Base-by-base conservation (phyloP, 164 flowering plant genomes). In the Aristolochia californica region DNA sequence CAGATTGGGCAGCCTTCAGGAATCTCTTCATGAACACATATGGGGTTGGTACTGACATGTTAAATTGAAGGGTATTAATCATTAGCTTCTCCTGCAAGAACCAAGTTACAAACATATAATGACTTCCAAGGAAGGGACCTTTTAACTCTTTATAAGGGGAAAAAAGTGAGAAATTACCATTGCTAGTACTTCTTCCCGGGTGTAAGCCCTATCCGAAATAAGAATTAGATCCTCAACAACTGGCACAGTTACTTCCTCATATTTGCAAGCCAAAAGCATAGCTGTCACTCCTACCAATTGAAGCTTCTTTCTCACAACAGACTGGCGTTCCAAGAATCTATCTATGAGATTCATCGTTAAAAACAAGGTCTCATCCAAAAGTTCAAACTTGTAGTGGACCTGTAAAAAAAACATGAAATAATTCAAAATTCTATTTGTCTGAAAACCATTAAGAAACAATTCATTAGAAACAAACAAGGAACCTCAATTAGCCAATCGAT, bases 401-500 rank as follows among this genome's bases (percentile, higher is more conserved):
- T 88, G 72, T 66, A 48, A 30, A 51, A 51, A n/a, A n/a, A n/a
- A 50, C 23, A 9, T 14, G 26, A 22, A 50, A n/a, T 4, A 22
- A 3, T n/a, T 22, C 27, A 23, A 20, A 22, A 3, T 22, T 50
- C 26, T 22, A n/a, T 50, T 22, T 10, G n/a, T 50, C 1, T 22
- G 16, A 7, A 34, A 34, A 34, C 4, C 1, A n/a, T 5, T 4
- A 20, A 50, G 26, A 17, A 50, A 50, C 13, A 14, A 50, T 23
- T 24, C 2, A 11, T 9, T 11, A 50, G 27, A 50, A 22, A 23
- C 26, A 16, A 12, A 14, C 5, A 23, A 22, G 5, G 4, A 73
- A 89, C 97, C 95, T 90, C 97, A n/a, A 90, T 90, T 38, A 90
- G 74, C 97, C 97, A 90, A 63, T 90, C 97, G 48, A 87, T 83